These are phyloP conservation scores for Deinandra increscens DNA, from an alignment of 129 eudicot species.

Conservation along the genomic window DNA sequence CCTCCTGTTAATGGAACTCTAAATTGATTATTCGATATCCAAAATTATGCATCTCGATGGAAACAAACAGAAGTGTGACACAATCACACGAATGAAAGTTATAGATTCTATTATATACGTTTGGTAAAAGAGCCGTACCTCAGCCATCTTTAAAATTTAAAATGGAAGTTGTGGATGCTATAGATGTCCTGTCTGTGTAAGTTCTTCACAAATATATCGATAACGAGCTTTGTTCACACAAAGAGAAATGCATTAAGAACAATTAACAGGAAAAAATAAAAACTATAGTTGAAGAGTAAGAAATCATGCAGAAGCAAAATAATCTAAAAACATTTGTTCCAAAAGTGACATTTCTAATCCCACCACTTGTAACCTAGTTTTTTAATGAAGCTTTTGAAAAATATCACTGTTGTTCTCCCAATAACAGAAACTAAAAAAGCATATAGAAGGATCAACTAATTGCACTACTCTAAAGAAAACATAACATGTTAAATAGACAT, in stretches of 20 bases:
- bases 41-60: not conserved
- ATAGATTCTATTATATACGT: not conserved
- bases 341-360: not conserved
- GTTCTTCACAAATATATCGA: not conserved
- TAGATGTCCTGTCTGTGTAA: not conserved
- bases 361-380: not conserved
- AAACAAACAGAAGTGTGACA: not conserved
- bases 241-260: not conserved
- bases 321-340: not conserved
- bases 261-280: not conserved
- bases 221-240: slow-evolving; percentile 7
- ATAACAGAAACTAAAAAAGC: not conserved
- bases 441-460: not conserved
- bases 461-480: not conserved
- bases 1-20: slow-evolving; percentile 47
- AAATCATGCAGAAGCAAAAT: not conserved
- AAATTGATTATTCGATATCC: slow-evolving; percentile 3
- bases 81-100: not conserved
- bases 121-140: slow-evolving; percentile 22
- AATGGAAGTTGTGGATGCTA: slow-evolving; percentile 9
- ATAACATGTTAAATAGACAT: not conserved
- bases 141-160: slow-evolving; percentile 24
- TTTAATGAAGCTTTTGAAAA: no score
- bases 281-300: not conserved
- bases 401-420: no score